Evolutionary conservation across 352 stramenopile species (phyloP).

Genomic region (Phytophthora brassicae): DNA sequence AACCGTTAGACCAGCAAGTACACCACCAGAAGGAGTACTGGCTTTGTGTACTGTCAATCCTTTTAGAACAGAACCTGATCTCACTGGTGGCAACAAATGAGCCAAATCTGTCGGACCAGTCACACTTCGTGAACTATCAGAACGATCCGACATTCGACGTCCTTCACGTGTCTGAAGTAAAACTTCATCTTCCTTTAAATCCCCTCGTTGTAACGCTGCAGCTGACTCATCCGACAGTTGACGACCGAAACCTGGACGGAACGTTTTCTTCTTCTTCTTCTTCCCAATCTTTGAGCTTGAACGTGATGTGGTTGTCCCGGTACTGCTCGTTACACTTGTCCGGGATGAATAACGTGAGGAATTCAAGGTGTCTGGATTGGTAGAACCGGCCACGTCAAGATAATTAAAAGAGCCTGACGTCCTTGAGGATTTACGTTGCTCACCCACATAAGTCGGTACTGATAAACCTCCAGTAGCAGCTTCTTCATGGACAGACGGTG

Average conservation of each 20-base stretch:
- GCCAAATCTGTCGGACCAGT: conserved; percentile 62
- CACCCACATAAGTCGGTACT: conserved; percentile 21
- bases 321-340: conserved; percentile 32
- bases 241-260: conserved; percentile 79
- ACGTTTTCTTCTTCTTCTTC: conserved; percentile 88
- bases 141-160: conserved; percentile 26
- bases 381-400: conserved; percentile 43
- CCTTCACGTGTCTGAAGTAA: conserved; percentile 43
- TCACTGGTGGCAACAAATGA: conserved; percentile 63
- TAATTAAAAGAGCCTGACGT: conserved; percentile 66
- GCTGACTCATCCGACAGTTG: conserved; percentile 83
- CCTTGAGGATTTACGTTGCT: conserved; percentile 43
- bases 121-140: conserved; percentile 32
- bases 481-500: conserved; percentile 27
- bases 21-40: conserved; percentile 26
- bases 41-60: conserved; percentile 62
- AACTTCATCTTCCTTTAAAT: conserved; percentile 75
- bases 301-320: conserved; percentile 29
- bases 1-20: conserved; percentile 72
- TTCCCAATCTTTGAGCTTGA: conserved; percentile 52
- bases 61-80: conserved; percentile 57
- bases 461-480: background rate
- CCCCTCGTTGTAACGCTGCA: conserved; percentile 74
- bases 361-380: conserved; percentile 7
- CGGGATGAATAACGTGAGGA: conserved; percentile 23